Conservation (phyloP, 148 eudicot species). For the Pouteria glomerata region DNA sequence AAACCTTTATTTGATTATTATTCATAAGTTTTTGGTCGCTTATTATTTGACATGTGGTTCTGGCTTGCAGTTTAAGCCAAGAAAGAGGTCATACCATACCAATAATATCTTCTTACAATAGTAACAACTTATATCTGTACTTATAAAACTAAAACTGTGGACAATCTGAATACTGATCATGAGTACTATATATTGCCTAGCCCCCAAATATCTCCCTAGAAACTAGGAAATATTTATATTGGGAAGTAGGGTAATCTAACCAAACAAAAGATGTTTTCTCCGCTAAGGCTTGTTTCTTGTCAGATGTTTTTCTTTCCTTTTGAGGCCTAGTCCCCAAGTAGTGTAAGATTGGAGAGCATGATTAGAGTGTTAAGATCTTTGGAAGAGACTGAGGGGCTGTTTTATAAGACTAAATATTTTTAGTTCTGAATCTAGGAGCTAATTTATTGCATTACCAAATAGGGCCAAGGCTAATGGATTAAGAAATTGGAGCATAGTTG, state of each 20-base stretch:
- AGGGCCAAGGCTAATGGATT: no score
- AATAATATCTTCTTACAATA: not conserved
- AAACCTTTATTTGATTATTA: not conserved
- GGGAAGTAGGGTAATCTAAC: not conserved
- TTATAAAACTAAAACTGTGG: not conserved
- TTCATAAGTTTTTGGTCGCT: not conserved
- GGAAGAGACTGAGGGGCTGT: not conserved
- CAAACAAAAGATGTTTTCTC: no score
- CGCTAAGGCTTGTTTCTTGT: not conserved
- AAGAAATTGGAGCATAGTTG: no score
- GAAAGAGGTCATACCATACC: not conserved
- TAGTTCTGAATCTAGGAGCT: not conserved
- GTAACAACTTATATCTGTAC: not conserved
- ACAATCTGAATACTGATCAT: not conserved
- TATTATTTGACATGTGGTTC: not conserved
- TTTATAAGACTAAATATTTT: not conserved
- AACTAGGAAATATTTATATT: not conserved
- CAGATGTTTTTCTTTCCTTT: not conserved
- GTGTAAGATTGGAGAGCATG: not conserved
- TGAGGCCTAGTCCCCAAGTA: not conserved
- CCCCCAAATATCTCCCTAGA: not conserved
- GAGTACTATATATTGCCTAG: not conserved
- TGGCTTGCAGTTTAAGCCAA: not conserved
- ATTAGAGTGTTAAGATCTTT: not conserved
- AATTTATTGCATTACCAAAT: not conserved